Evolutionary conservation across 2,329 filamentous ascomycete genomes (phyloP).

Genomic region (Apiospora pterosperma): DNA sequence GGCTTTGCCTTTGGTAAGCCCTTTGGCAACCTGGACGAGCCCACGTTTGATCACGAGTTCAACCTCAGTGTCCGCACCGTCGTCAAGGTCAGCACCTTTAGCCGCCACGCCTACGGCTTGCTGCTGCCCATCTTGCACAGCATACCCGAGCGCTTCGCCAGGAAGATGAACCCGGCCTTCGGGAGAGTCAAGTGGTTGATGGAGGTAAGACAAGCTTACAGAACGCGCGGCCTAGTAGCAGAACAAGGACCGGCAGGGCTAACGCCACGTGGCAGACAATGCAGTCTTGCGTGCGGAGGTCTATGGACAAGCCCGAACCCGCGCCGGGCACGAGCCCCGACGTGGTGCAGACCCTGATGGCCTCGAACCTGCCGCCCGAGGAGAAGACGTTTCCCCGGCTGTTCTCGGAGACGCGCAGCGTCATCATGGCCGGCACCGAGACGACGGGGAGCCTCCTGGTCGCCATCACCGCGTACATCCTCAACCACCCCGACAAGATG

Average conservation of each 20-base stretch:
- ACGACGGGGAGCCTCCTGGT: conserved; percentile 19
- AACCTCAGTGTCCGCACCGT: conserved; percentile 18
- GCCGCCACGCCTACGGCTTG: conserved; percentile 16
- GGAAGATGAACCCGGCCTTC: conserved; percentile 19
- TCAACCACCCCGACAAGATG: conserved; percentile 14
- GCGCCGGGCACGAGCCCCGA: conserved; percentile 14
- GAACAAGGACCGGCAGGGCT: not conserved
- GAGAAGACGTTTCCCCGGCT: conserved; percentile 22
- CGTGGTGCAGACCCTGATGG: conserved; percentile 19
- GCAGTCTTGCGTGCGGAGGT: conserved; percentile 16
- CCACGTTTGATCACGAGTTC: conserved; percentile 21
- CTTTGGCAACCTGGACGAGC: conserved; percentile 21
- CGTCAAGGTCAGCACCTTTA: conserved; percentile 16
- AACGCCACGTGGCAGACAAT: conserved; percentile 12
- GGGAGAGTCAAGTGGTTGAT: conserved; percentile 21
- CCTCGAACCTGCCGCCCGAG: conserved; percentile 14
- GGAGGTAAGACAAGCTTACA: conserved; percentile 12
- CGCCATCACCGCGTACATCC: conserved; percentile 16
- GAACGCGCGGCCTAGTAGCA: not conserved
- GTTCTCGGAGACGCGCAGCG: conserved; percentile 19
- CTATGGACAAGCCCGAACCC: conserved; percentile 20
- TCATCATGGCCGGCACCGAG: conserved; percentile 23
- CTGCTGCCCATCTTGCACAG: conserved; percentile 17
- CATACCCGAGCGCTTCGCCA: conserved; percentile 17
- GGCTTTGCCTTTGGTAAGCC: conserved; percentile 20